Evolutionary conservation across 768 basidiomycete species (phyloP).

Genomic region (Leccinum uliginosum): DNA sequence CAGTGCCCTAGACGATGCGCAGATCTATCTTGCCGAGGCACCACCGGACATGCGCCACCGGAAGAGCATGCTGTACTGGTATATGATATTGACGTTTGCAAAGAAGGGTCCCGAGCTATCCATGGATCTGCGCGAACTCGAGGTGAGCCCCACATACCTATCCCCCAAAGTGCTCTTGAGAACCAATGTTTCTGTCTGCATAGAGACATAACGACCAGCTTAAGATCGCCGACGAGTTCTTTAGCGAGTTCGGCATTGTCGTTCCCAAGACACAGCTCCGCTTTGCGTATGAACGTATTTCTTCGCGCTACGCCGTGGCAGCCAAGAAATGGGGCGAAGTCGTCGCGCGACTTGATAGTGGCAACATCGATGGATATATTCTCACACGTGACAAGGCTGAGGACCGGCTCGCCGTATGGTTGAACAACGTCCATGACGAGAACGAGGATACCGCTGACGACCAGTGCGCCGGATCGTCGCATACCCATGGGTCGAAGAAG

Average conservation of each 20-base stretch:
- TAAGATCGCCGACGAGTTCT: conserved; percentile 49
- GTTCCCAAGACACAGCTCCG: conserved; percentile 50
- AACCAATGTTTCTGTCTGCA: conserved; percentile 1
- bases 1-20: conserved; percentile 58
- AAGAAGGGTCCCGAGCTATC: conserved; percentile 47
- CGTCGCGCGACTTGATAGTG: conserved; percentile 34
- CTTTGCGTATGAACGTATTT: conserved; percentile 46
- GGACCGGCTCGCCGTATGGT: conserved; percentile 54
- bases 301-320: conserved; percentile 41
- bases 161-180: background rate
- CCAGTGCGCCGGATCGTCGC: background rate
- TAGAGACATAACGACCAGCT: conserved; percentile 37
- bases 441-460: background rate
- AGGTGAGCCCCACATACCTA: conserved; percentile 32
- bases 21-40: conserved; percentile 46
- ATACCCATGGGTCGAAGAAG: conserved; percentile 2
- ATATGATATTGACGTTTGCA: conserved; percentile 47
- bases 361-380: conserved; percentile 19
- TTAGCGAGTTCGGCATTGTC: conserved; percentile 37
- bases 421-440: conserved; percentile 42
- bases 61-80: conserved; percentile 56
- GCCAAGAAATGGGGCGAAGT: conserved; percentile 44
- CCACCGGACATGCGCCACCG: conserved; percentile 60
- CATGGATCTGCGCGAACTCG: conserved; percentile 43
- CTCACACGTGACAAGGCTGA: conserved; percentile 40